These are phyloP conservation scores for Tetrastigma voinierianum DNA, from an alignment of 164 flowering plant genomes.

Conservation along the genomic window DNA sequence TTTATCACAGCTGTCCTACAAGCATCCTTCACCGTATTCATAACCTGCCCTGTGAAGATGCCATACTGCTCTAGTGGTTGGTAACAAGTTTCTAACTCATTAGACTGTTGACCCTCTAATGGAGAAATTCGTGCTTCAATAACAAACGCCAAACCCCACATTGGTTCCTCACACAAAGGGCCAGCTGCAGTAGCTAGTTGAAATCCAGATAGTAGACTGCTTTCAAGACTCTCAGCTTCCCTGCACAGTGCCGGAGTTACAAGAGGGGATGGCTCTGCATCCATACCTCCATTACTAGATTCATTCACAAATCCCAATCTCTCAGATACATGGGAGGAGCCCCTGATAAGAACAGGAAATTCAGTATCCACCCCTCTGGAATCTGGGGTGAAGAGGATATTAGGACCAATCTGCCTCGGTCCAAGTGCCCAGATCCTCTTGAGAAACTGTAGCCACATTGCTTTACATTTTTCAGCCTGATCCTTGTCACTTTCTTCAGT, in stretches of 20 bases:
- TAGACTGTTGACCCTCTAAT: constrained; percentile 17
- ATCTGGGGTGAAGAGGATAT: constrained; percentile 70
- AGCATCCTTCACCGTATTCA: constrained; percentile 83
- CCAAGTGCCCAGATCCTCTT: constrained; percentile 91
- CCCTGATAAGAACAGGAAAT: constrained; percentile 44
- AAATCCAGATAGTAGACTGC: constrained; percentile 80
- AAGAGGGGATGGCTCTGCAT: constrained; percentile 19
- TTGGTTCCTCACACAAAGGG: constrained; percentile 89
- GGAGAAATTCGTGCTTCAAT: constrained; percentile 63
- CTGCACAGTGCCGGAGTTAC: constrained; percentile 18
- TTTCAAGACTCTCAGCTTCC: constrained; percentile 69
- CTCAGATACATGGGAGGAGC: constrained; percentile 64
- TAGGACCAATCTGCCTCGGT: constrained; percentile 83
- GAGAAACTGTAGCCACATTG: constrained; percentile 57
- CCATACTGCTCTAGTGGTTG: constrained; percentile 60
- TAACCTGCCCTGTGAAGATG: constrained; percentile 77
- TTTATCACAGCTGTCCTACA: constrained; percentile 78
- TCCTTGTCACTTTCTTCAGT: constrained; percentile 49
- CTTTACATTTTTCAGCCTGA: constrained; percentile 50
- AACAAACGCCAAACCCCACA: constrained; percentile 89
- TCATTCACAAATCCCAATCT: constrained; percentile 53
- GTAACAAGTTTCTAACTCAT: constrained; percentile 29
- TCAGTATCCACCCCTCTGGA: constrained; percentile 18
- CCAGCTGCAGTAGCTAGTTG: constrained; percentile 88
- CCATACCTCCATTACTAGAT: constrained; percentile 5